A percentile compares a stretch with the other conserved stretches of the same genome.
Conservation (phyloP, 2,329 filamentous ascomycete genomes). For the Ophiostoma angusticollis region DNA sequence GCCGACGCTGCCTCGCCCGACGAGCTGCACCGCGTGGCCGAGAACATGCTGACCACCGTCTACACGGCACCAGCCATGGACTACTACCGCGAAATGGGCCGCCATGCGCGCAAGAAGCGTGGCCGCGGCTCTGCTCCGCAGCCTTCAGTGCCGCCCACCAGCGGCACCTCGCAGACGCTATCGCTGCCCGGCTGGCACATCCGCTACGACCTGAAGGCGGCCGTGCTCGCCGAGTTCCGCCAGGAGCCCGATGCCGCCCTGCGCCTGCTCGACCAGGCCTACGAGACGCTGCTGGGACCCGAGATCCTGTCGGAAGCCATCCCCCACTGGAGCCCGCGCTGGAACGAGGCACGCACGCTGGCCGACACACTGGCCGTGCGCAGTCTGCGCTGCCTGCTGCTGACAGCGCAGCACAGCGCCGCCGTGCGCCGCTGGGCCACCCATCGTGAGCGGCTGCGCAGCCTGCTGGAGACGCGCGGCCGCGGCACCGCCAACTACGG, state of each 20-base stretch:
- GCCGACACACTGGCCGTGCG: constrained; percentile 73
- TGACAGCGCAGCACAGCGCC: constrained; percentile 63
- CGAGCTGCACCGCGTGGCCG: constrained; percentile 62
- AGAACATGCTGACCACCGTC: constrained; percentile 57
- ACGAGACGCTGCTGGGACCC: constrained; percentile 67
- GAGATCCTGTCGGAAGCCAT: constrained; percentile 74
- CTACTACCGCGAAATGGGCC: constrained; percentile 89
- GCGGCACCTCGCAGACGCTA: constrained; percentile 74
- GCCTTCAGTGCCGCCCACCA: constrained; percentile 70
- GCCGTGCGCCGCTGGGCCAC: constrained; percentile 70
- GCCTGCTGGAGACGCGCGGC: constrained; percentile 70
- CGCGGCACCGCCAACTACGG: constrained; percentile 82
- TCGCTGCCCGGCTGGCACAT: constrained; percentile 82
- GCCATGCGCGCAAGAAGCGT: constrained; percentile 80
- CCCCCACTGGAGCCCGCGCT: constrained; percentile 78
- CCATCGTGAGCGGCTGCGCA: constrained; percentile 61
- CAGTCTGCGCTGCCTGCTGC: constrained; percentile 69
- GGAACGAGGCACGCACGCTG: constrained; percentile 83
- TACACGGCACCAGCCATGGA: constrained; percentile 69
- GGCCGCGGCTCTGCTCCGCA: constrained; percentile 65
- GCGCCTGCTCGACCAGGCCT: constrained; percentile 75
- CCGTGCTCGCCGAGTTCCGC: constrained; percentile 80
- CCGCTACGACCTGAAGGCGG: constrained; percentile 88
- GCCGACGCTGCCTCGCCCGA: constrained; percentile 52
- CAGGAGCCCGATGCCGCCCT: constrained; percentile 83